Evolutionary conservation across 495 filamentous ascomycete species (phyloP).

Genomic region (Podospora pseudopauciseta): DNA sequence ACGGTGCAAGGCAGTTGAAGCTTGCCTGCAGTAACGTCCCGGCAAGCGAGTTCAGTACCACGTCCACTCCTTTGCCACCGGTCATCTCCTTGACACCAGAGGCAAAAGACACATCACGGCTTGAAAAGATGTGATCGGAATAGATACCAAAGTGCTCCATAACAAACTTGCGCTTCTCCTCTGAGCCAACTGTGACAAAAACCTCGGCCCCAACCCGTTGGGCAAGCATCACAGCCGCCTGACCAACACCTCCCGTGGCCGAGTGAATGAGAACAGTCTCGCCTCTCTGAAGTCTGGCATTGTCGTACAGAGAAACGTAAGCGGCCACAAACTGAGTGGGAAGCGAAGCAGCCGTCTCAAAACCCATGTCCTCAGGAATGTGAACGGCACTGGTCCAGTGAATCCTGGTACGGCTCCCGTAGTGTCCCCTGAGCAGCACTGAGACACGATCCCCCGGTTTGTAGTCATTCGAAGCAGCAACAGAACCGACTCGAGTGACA

Average conservation of each 20-base stretch:
- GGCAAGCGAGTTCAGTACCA: constrained; percentile 58
- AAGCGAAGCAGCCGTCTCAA: constrained; percentile 48
- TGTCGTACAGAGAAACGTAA: constrained; percentile 44
- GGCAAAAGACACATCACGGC: constrained; percentile 39
- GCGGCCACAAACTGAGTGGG: constrained; percentile 54
- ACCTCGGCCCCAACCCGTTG: constrained; percentile 51
- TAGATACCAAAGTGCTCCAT: constrained; percentile 49
- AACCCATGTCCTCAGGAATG: constrained; percentile 47
- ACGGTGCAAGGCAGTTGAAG: constrained; percentile 53
- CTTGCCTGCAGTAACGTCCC: constrained; percentile 51
- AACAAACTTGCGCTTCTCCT: constrained; percentile 44
- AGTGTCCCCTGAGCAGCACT: constrained; percentile 33
- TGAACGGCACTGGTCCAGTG: constrained; percentile 26
- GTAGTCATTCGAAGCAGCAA: constrained; percentile 39
- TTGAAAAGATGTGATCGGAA: constrained; percentile 51
- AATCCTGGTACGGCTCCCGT: constrained; percentile 16
- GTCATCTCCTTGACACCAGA: constrained; percentile 46
- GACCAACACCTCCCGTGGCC: constrained; percentile 55
- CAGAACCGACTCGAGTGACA: constrained; percentile 51
- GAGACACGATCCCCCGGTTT: constrained; percentile 49
- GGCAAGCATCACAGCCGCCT: constrained; percentile 54
- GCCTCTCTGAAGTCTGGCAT: constrained; percentile 39
- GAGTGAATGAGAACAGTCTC: constrained; percentile 60
- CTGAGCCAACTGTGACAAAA: constrained; percentile 51
- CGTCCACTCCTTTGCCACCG: constrained; percentile 49